These are phyloP conservation scores for Pachyrhizus erosus DNA, from an alignment of 306 rosid genomes.

Conservation along the genomic window DNA sequence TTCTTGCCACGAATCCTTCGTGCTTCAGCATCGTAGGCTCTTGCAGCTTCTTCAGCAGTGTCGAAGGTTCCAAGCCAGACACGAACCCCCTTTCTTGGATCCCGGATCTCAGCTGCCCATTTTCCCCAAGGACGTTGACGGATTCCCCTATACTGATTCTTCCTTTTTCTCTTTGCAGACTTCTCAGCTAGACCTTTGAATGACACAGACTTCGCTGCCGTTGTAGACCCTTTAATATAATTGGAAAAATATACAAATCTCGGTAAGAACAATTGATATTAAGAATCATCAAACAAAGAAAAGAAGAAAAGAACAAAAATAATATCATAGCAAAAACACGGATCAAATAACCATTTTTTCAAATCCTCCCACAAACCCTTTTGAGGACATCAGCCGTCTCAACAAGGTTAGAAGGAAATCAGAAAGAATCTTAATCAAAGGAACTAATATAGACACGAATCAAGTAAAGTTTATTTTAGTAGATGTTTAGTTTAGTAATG, in stretches of 20 bases:
- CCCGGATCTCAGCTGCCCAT: conserved; percentile 97
- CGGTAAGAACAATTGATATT: not conserved
- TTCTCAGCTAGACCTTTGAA: conserved; percentile 61
- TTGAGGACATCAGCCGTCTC: not conserved
- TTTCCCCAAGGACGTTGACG: conserved; percentile 97
- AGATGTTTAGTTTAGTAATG: not conserved
- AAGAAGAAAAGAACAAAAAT: not conserved
- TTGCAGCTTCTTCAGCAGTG: conserved; percentile 95
- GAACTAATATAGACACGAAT: not conserved
- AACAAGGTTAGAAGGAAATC: not conserved
- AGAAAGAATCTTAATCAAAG: not conserved
- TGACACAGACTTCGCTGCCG: conserved; percentile 53
- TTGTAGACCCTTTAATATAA: conserved; percentile 52
- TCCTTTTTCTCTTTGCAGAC: conserved; percentile 75
- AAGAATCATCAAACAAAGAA: not conserved
- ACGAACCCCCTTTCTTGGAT: conserved; percentile 92
- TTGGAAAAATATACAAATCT: not conserved
- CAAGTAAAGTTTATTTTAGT: not conserved
- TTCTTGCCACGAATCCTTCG: conserved; percentile 86
- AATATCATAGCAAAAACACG: not conserved
- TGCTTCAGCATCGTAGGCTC: conserved; percentile 93
- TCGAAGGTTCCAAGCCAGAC: conserved; percentile 96
- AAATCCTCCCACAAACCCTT: not conserved
- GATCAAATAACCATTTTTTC: conserved; percentile 3
- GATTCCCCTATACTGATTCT: conserved; percentile 83